phyloP scores from a whole-genome alignment of 192 early-diverging fungal species.

The Rhizophagus sp. region DNA sequence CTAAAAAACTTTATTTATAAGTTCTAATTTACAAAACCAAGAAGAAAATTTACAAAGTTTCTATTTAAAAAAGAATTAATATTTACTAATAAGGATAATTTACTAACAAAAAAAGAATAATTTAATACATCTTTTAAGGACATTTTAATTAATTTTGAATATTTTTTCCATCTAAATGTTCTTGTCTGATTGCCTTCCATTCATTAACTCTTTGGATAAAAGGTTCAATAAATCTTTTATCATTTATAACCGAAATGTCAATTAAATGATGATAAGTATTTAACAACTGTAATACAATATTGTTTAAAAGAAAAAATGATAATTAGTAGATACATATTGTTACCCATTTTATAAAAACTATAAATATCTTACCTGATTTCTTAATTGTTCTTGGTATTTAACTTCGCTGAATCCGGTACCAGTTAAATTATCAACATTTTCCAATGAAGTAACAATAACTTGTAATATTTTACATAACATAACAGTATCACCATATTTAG shows the following conservation, averaged over 20 bases:
- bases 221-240: slow-evolving; percentile 9
- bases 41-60: too few species aligned
- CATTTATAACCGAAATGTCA: not conserved
- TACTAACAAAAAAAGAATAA: too few species aligned
- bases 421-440: slow-evolving; percentile 37
- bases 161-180: not conserved
- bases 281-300: not conserved
- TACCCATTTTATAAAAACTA: not conserved
- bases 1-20: too few species aligned
- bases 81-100: too few species aligned
- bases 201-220: slow-evolving; percentile 13
- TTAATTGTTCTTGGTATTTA: slow-evolving; percentile 33
- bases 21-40: too few species aligned
- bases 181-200: not conserved
- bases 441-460: slow-evolving; percentile 32
- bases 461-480: slow-evolving; percentile 38
- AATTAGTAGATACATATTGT: not conserved
- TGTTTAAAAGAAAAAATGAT: not conserved
- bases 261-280: slow-evolving; percentile 25
- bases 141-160: too few species aligned
- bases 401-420: slow-evolving; percentile 21
- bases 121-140: too few species aligned
- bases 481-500: slow-evolving; percentile 44
- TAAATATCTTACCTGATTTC: slow-evolving; percentile 18
- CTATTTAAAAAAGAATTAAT: too few species aligned